A percentile compares a stretch with the other conserved stretches of the same genome.
phyloP scores from a whole-genome alignment of 164 flowering plant species.

The Annona cherimola region DNA sequence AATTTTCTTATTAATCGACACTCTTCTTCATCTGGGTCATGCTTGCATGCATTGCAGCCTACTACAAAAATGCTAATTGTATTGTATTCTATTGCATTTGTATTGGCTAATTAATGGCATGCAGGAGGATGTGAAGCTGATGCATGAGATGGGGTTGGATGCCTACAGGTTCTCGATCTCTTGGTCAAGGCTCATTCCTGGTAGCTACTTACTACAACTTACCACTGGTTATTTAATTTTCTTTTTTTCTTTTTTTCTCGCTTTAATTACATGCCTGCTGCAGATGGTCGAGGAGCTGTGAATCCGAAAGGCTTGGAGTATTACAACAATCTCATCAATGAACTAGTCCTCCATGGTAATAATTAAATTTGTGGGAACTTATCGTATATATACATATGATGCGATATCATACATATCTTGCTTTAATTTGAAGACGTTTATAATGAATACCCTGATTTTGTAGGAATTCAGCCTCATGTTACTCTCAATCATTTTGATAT shows the following conservation, averaged over 20 bases:
- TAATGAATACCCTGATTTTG: background rate
- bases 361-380: no score
- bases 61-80: no score
- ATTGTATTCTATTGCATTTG: background rate
- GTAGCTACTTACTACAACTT: background rate
- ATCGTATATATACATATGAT: background rate
- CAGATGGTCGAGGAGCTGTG: slow-evolving; percentile 19
- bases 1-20: no score
- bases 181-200: slow-evolving; percentile 23
- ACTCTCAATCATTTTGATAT: slow-evolving; percentile 38
- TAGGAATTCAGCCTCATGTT: slow-evolving; percentile 34
- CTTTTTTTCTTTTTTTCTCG: background rate
- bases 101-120: background rate
- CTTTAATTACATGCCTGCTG: background rate
- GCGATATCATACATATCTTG: background rate
- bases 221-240: background rate
- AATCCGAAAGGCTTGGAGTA: slow-evolving; percentile 17
- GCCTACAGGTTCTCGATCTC: slow-evolving; percentile 21
- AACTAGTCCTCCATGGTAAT: slow-evolving; percentile 32
- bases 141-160: slow-evolving; percentile 18
- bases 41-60: no score
- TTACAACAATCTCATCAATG: slow-evolving; percentile 45
- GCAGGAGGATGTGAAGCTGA: slow-evolving; percentile 21
- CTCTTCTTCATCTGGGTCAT: no score
- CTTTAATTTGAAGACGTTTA: background rate